Evolutionary conservation across 73 alveolate genomes (phyloP).

Genomic region (Blepharisma japonicum): DNA sequence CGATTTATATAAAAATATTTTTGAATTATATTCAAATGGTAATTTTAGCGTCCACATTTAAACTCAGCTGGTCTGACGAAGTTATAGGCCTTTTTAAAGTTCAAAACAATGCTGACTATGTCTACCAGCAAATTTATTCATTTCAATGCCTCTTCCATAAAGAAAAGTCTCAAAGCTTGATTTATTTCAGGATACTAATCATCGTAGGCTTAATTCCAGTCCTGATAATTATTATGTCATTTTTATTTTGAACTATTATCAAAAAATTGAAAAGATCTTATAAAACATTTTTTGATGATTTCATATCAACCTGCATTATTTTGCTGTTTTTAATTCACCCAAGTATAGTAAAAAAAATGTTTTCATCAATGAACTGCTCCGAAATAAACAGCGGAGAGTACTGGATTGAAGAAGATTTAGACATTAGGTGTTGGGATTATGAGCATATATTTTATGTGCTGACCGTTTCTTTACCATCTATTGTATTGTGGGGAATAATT

Average conservation of each 20-base stretch:
- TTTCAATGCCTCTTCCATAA: constrained; percentile 48
- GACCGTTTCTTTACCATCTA: constrained; percentile 49
- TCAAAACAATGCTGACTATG: constrained; percentile 38
- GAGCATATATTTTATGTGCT: constrained; percentile 8
- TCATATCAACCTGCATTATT: constrained; percentile 47
- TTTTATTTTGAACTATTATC: constrained; percentile 33
- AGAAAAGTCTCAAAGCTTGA: constrained; percentile 26
- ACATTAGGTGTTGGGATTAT: constrained; percentile 41
- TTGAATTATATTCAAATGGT: constrained; percentile 54
- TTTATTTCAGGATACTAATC: constrained; percentile 34
- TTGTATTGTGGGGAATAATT: constrained; percentile 33
- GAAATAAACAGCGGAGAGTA: constrained; percentile 40
- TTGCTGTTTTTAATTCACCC: constrained; percentile 59
- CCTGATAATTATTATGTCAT: not conserved
- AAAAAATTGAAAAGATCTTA: constrained; percentile 26
- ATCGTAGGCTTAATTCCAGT: constrained; percentile 43
- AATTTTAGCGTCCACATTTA: constrained; percentile 46
- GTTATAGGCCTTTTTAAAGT: constrained; percentile 38
- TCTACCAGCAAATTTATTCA: constrained; percentile 44
- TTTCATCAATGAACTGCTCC: constrained; percentile 50
- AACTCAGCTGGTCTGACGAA: constrained; percentile 54
- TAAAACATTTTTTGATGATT: constrained; percentile 29
- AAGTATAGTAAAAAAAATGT: constrained; percentile 45
- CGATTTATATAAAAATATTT: constrained; percentile 56
- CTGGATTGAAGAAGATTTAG: constrained; percentile 37